Evolutionary conservation across 108 stramenopile species (phyloP).

Genomic region (Discostella stelligeroides): DNA sequence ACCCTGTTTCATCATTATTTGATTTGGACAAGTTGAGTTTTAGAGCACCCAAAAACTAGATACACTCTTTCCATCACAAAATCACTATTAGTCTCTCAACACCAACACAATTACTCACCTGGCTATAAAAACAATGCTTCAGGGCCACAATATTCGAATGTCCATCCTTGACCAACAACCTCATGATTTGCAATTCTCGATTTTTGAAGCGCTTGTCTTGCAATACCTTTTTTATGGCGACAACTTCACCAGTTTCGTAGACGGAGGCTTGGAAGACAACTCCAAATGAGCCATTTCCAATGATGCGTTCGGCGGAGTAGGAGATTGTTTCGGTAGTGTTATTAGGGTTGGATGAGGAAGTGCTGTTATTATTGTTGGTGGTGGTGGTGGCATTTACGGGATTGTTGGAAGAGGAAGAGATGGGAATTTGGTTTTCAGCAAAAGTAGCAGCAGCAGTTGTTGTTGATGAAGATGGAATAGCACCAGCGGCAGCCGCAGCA

Average conservation of each 20-base stretch:
- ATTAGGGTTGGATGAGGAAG: background rate
- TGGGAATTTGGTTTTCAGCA: too few species aligned
- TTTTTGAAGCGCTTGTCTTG: slow-evolving; percentile 99
- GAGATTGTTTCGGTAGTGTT: slow-evolving; percentile 75
- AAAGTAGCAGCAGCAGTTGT: background rate
- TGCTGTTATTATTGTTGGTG: too few species aligned
- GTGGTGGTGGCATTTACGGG: too few species aligned
- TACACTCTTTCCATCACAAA: too few species aligned
- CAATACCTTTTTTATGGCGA: slow-evolving; percentile 96
- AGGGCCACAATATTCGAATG: slow-evolving; percentile 96
- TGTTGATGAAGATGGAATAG: background rate
- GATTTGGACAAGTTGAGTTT: too few species aligned
- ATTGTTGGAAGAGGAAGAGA: too few species aligned
- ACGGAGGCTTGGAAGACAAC: slow-evolving; percentile 97
- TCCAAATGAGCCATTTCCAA: slow-evolving; percentile 98
- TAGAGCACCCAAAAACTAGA: too few species aligned
- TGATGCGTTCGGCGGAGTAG: slow-evolving; percentile 96
- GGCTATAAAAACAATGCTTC: slow-evolving; percentile 97
- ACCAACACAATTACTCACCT: slow-evolving; percentile 57
- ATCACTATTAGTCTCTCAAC: too few species aligned
- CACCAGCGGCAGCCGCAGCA: background rate
- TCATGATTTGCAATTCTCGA: slow-evolving; percentile 98
- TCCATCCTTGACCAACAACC: slow-evolving; percentile 92
- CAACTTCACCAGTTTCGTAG: slow-evolving; percentile 94
- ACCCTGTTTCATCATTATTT: too few species aligned